Percentiles rank a stretch among this genome's conserved stretches.
Evolutionary conservation across 257 asterid species (phyloP).

Genomic region (Capsicum baccatum): DNA sequence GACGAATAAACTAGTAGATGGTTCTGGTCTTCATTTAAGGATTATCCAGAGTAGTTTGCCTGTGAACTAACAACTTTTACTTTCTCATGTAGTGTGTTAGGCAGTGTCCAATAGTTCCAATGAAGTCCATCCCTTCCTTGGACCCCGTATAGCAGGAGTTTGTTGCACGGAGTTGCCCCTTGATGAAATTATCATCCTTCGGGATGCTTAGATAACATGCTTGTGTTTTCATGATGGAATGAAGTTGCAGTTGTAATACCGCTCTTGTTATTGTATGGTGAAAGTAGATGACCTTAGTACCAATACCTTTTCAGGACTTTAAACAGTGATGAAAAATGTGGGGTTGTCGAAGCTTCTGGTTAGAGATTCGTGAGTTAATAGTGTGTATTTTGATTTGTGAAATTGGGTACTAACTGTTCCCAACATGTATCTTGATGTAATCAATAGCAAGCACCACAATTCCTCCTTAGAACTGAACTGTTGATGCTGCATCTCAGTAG

Average conservation of each 20-base stretch:
- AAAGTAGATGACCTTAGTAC: neutral
- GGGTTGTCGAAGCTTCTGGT: constrained; percentile 13
- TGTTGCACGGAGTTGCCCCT: neutral
- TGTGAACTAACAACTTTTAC: neutral
- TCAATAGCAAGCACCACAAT: too few relatives aligned
- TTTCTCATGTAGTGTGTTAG: neutral
- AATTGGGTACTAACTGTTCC: neutral
- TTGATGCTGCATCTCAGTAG: neutral
- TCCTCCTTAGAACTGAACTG: constrained; percentile 18
- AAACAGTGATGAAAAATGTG: neutral
- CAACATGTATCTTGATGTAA: neutral
- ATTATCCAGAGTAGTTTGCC: neutral
- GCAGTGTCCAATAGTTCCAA: neutral
- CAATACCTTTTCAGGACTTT: neutral
- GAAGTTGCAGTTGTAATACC: neutral
- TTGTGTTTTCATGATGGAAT: neutral
- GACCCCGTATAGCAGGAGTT: neutral
- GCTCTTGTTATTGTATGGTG: constrained; percentile 15
- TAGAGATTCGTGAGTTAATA: neutral
- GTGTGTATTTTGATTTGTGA: neutral
- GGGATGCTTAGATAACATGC: neutral
- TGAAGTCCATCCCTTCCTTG: neutral
- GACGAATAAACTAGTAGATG: neutral
- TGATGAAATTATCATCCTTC: neutral
- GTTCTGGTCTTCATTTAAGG: constrained; percentile 7